Evolutionary conservation across 768 basidiomycete genomes (phyloP).

Genomic region (Tricholomella constricta): DNA sequence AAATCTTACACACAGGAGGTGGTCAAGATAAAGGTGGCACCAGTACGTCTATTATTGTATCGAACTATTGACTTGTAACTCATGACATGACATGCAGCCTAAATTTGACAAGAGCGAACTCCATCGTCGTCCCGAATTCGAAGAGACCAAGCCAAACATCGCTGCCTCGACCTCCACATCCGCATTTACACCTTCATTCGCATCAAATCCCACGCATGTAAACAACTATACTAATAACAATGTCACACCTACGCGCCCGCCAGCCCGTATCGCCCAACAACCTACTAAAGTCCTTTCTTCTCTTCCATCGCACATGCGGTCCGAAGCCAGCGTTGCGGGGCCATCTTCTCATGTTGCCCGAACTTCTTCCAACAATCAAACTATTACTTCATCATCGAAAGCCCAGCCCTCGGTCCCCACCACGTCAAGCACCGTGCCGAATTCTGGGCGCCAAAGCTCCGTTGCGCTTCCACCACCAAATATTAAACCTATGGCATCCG

Average conservation of each 20-base stretch:
- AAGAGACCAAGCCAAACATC: constrained; percentile 41
- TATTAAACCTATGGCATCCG: not conserved
- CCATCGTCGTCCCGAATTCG: constrained; percentile 71
- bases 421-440: not conserved
- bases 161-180: constrained; percentile 9
- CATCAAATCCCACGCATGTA: constrained; percentile 8
- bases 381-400: constrained; percentile 2
- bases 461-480: too few species aligned
- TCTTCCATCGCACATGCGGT: constrained; percentile 42
- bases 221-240: constrained; percentile 1
- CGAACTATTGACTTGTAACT: not conserved
- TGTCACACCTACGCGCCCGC: constrained; percentile 11
- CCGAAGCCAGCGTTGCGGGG: constrained; percentile 20
- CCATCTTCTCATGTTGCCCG: constrained; percentile 8
- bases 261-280: constrained; percentile 19
- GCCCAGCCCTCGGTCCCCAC: constrained; percentile 3
- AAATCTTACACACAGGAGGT: constrained; percentile 86
- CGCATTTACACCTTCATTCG: constrained; percentile 11
- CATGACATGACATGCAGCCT: constrained; percentile 37
- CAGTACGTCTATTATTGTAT: constrained; percentile 50
- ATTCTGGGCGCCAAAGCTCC: not conserved
- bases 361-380: constrained; percentile 9
- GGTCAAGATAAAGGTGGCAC: constrained; percentile 81
- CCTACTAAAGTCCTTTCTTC: constrained; percentile 31
- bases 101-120: constrained; percentile 71